Percentiles rank a stretch among this genome's conserved stretches.
Conservation (phyloP, 106 monocot species). For the Dendrobium chrysotoxum region DNA sequence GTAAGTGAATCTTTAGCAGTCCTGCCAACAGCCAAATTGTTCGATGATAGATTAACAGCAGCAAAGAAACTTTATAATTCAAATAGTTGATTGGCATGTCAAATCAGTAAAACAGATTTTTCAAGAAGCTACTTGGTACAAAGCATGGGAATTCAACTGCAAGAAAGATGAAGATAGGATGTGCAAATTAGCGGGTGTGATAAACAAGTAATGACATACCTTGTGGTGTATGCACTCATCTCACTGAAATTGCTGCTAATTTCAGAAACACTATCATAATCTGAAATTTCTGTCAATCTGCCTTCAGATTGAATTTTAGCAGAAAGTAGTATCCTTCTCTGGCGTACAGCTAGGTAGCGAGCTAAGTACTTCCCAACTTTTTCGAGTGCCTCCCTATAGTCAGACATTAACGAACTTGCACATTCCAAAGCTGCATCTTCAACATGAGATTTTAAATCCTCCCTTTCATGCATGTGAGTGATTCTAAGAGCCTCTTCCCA, state of each 20-base stretch:
- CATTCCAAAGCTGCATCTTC: constrained; percentile 67
- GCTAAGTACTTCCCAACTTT: constrained; percentile 80
- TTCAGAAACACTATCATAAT: constrained; percentile 82
- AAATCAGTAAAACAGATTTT: not conserved
- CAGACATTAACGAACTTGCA: constrained; percentile 45
- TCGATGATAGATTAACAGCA: not conserved
- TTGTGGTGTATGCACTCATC: constrained; percentile 88
- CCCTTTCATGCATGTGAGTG: constrained; percentile 45
- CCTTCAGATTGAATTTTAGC: constrained; percentile 67
- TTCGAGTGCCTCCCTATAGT: constrained; percentile 66
- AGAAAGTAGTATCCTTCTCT: constrained; percentile 72
- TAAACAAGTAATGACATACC: constrained; percentile 31
- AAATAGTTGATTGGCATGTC: not conserved
- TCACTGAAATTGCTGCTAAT: constrained; percentile 70
- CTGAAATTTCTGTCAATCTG: constrained; percentile 34
- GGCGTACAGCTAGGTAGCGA: constrained; percentile 90
- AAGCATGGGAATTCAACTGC: not conserved
- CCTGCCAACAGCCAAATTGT: constrained; percentile 23
- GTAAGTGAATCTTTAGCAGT: constrained; percentile 41
- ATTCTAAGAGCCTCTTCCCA: constrained; percentile 95
- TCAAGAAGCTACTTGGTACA: not conserved
- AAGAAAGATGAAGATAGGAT: not conserved
- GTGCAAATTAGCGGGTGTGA: not conserved
- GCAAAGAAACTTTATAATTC: not conserved
- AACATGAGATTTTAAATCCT: constrained; percentile 57